Base-by-base conservation (phyloP, 140 eudicot genomes). In the Erigeron philadelphicus region DNA sequence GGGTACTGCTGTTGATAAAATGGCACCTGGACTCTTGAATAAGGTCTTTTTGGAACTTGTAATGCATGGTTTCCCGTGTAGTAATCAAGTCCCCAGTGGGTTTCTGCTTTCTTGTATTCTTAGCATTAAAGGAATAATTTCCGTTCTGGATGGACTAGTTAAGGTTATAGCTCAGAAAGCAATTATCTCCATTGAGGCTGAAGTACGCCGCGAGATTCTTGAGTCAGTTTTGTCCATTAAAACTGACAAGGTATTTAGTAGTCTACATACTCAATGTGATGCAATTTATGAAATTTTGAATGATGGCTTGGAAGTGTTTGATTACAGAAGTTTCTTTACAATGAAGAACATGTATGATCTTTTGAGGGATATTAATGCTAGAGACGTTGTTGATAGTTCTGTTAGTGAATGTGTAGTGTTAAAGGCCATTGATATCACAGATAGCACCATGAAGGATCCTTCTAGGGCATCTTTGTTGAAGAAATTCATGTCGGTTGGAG, bases 21-120 rank as follows among this genome's bases (percentile, higher is more conserved):
- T 72, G 72, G 85, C 90, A 74, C 78, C 84, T 8, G 95, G 90
- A 55, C 58, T 80, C 49, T 81, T 78, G 74, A 80, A 81, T 16
- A 80, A 78, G 80, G 73, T 75, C 31, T 87, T 76, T 70, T 79
- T 85, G 83, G 95, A 93, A 77, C 67, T 83, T 69, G 70, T 71
- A 31, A 72, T 93, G 85, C 99, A 93, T 75, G 97, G 99, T 53
- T 93, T 93, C 80, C 95, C 99, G 1, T 84, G 84, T 63, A 79
- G 73, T 67, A 69, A 65, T 80, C 87, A 76, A 60, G 79, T 78
- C 75, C 64, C 83, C 6, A 89, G 89, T 71, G 97, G 84, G 56
- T 46, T 84, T 73, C 73, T 93, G 7, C 82, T 90, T 57, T 84
- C 99, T 61, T 93, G 94, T 76, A 83, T 89, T 46, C 82, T 93